Conservation (phyloP, 1,284 basidiomycete species). For the Rugosomyces carneus region DNA sequence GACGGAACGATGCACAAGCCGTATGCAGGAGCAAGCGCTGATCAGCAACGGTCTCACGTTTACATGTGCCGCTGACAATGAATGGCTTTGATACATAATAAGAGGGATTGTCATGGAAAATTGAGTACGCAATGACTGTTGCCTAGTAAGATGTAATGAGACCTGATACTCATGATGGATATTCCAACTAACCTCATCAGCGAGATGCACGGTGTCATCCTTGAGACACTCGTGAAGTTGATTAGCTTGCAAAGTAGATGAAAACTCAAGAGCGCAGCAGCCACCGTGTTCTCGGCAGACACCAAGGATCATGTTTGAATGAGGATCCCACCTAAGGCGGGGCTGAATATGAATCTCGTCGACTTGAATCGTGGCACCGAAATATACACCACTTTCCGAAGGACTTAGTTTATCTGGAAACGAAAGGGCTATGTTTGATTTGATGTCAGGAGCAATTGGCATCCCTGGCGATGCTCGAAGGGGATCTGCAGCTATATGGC, state of each 20-base stretch:
- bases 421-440: too few relatives aligned
- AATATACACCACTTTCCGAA: not conserved
- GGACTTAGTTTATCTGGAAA: not conserved
- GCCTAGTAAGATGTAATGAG: slow-evolving; percentile 17
- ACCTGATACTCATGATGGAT: too few relatives aligned
- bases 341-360: slow-evolving; percentile 21
- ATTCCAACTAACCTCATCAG: not conserved
- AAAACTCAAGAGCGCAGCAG: slow-evolving; percentile 13
- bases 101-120: slow-evolving; percentile 12
- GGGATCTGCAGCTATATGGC: slow-evolving; percentile 11
- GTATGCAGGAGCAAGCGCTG: too few relatives aligned
- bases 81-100: slow-evolving; percentile 18
- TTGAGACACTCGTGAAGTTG: too few relatives aligned
- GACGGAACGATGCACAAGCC: too few relatives aligned
- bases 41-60: too few relatives aligned
- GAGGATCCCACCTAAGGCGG: slow-evolving; percentile 19
- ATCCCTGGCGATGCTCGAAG: slow-evolving; percentile 11
- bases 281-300: slow-evolving; percentile 18
- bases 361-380: slow-evolving; percentile 14
- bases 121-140: slow-evolving; percentile 20
- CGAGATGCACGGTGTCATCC: too few relatives aligned
- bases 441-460: not conserved
- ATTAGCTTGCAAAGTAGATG: slow-evolving; percentile 10
- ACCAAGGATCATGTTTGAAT: slow-evolving; percentile 17
- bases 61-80: slow-evolving; percentile 17